Evolutionary conservation across 1,284 basidiomycete genomes (phyloP), one percentile per base, ranked within the genome.

Genomic region (Heterobasidion parviporum): DNA sequence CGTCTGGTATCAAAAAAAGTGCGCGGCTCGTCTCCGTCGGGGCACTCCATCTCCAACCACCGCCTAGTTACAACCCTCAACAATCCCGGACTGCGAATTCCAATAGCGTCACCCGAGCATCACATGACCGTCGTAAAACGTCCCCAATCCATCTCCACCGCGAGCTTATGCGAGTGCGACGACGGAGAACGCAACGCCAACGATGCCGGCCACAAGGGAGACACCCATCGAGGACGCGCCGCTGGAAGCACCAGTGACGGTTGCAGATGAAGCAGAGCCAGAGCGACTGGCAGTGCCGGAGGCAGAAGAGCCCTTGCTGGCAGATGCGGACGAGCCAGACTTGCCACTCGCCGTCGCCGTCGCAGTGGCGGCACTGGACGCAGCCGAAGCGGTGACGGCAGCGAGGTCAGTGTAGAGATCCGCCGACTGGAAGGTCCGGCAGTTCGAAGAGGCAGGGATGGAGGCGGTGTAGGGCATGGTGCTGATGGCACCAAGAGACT

Each of bases 401-500:
- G 35, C 18, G 14, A 51, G 33, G 6, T 34, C 18, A 8, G 68
- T 63, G 70, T 71, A 90, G 32, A 90, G 72, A 18, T 72, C 75
- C 1, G 77, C 63, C 15, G 81, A 84, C 26, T 72, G 63, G 68
- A 75, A 83, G 1, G 79, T 76, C 32, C 74, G 72, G 66, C 89
- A 92, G 70, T 81, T 81, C 50, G 80, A 83, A 32, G 79, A 80
- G 1, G 81, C 69, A 8, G 89, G 86, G 35, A 83, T 68, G 8
- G 66, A 67, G 9, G 87, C 72, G 0, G 73, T 74, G 72, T 87
- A 91, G 0, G 87, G 86, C 43, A 87, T 73, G 8, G 74, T 74
- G 45, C 69, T 69, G 65, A 82, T 82, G 6, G 78, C 66, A 10
- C 83, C 80, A 43, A 82, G 71, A 10, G 77, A 76, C 62, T 85